Evolutionary conservation across 202 grass and related monocot species (phyloP), one percentile per base, ranked within the genome.

Genomic region (Saccharum hybrid): DNA sequence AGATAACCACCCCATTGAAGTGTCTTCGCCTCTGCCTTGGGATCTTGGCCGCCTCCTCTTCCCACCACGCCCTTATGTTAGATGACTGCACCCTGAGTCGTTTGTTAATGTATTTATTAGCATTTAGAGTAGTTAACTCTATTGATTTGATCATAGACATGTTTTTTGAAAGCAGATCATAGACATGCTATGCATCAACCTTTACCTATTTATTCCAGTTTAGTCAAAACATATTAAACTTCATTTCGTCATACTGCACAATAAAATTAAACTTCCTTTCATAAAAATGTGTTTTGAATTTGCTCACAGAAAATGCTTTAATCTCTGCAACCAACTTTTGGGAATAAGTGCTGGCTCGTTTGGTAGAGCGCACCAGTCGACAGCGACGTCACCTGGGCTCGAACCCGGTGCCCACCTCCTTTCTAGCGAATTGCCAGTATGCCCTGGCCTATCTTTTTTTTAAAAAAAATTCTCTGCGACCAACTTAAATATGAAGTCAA

Each of bases 401-500:
- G 1, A 61, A 61, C 21, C n/a, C 9, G 9, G 57, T 61, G 57
- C 54, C 54, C 54, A 22, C 54, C 54, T 59, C 19, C 19, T 59
- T 59, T 59, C 54, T 57, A 57, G 52, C 19, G 7, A 57, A 57
- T 57, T 57, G 18, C 52, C 52, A 9, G 52, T 23, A 22, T 2
- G n/a, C 56, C 18, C n/a, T 23, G 21, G 57, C 21, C n/a, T 23
- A 11, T 61, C n/a, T 61, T 61, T 33, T 33, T 57, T 0, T 8
- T 1, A 54, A 52, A 59, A 26, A 49, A 52, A 21, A 57, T 12
- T 8, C 16, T 46, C 11, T 72, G 3, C 51, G 65, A 67, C 60
- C 41, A 75, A 80, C 61, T 76, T 51, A 42, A 73, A 64, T 74
- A 65, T 66, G 62, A 79, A 84, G 41, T 46, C 48, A 67, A 64